Evolutionary conservation across 257 asterid genomes (phyloP).

Genomic region (Cinchona pubescens): DNA sequence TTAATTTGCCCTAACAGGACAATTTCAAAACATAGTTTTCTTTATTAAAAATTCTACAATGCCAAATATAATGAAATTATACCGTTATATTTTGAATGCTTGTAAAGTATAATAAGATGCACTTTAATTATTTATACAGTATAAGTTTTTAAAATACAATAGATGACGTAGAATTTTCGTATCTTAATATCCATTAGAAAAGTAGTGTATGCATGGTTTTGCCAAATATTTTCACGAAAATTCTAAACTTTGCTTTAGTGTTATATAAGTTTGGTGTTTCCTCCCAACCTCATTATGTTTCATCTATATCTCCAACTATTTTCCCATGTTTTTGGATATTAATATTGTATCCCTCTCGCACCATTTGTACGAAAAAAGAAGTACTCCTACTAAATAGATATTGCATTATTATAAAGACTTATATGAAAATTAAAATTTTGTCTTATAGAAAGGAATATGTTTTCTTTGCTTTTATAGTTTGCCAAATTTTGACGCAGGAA

Average conservation of each 20-base stretch:
- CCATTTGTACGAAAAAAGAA: not conserved
- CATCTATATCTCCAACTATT: not conserved
- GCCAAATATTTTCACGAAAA: not conserved
- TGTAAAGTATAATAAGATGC: too few relatives aligned
- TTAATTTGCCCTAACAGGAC: not conserved
- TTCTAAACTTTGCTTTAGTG: not conserved
- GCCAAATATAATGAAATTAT: too few relatives aligned
- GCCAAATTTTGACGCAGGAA: constrained; percentile 5
- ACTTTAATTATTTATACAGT: too few relatives aligned
- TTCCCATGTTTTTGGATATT: not conserved
- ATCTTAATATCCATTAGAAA: too few relatives aligned
- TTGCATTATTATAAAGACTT: constrained; percentile 11
- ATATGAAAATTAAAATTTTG: constrained; percentile 14
- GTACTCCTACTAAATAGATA: not conserved
- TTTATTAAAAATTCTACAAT: too few relatives aligned
- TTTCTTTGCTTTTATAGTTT: not conserved
- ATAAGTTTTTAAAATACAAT: too few relatives aligned
- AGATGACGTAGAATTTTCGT: too few relatives aligned
- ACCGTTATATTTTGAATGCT: too few relatives aligned
- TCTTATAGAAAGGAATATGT: constrained; percentile 1
- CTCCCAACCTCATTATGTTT: not conserved
- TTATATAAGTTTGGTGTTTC: not conserved
- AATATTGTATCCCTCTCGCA: not conserved
- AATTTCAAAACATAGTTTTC: not conserved
- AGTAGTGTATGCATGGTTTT: not conserved